Evolutionary conservation across 2,329 filamentous ascomycete species (phyloP), one percentile per base, ranked within the genome.

Genomic region (Corynespora cassiicola): DNA sequence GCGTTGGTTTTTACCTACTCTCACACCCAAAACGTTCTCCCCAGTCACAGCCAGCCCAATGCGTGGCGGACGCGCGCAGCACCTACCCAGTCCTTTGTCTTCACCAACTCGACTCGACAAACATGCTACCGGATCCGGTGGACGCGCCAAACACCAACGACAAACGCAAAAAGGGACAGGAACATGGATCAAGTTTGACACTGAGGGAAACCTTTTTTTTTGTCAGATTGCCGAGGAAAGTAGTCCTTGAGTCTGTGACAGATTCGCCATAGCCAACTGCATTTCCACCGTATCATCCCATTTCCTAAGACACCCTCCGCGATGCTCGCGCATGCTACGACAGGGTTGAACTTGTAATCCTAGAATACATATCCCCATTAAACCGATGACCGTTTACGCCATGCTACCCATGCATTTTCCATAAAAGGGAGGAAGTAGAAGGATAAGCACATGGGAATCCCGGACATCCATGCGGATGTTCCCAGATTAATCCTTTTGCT

Each of bases 41-140:
- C 29, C 19, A 24, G 5, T 31, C 26, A 37, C 26, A 18, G 37
- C 30, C 23, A 9, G 33, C 14, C 32, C 33, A 20, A 30, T 21
- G 31, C 46, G 39, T 44, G 50, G 46, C 46, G 38, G 52, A 55
- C 31, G 52, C 46, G 43, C 48, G 52, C 55, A 47, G 50, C 41
- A 31, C 20, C 52, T 43, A 16, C 42, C 25, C 26, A 39, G 38
- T 35, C 18, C 19, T 36, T 38, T 39, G 45, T 36, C 25, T 41
- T 26, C 4, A 14, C 29, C 22, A 38, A 55, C n/a, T n/a, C n/a
- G n/a, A n/a, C n/a, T n/a, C n/a, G n/a, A 46, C 46, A 50, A 45
- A 47, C 38, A 23, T 26, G 20, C 28, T 26, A 39, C 46, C 46
- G 46, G 32, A 52, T 45, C 18, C 43, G 35, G 42, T 28, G 24